These are phyloP conservation scores for Leccinum fibrillosum DNA, from an alignment of 768 basidiomycete species.

Conservation along the genomic window DNA sequence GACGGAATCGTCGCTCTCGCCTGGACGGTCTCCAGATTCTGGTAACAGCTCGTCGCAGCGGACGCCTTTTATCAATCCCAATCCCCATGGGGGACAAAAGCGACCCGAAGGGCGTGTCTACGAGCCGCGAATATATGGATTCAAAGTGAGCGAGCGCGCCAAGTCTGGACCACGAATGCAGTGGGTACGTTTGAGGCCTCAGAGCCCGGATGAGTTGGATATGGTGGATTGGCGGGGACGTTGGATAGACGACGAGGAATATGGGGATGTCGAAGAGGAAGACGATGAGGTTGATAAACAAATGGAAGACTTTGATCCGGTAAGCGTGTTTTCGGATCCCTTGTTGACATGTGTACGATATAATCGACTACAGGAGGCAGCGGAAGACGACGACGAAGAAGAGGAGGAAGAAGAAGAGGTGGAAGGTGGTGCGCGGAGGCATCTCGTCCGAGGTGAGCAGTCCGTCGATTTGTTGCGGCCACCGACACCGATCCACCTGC, in stretches of 20 bases:
- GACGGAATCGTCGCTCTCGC: slow-evolving; percentile 48
- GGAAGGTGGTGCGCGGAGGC: slow-evolving; percentile 25
- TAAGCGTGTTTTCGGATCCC: slow-evolving; percentile 33
- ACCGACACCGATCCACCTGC: slow-evolving; percentile 39
- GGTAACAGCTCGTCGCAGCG: slow-evolving; percentile 46
- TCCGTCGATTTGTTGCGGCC: slow-evolving; percentile 35
- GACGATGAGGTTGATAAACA: slow-evolving; percentile 58
- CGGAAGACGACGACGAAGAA: slow-evolving; percentile 58
- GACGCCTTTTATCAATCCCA: slow-evolving; percentile 78
- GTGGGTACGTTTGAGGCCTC: slow-evolving; percentile 89
- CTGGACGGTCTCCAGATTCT: slow-evolving; percentile 53
- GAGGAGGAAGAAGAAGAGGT: slow-evolving; percentile 43
- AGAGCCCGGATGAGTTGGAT: slow-evolving; percentile 75
- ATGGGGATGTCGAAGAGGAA: slow-evolving; percentile 61
- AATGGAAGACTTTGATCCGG: slow-evolving; percentile 87
- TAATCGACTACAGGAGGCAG: slow-evolving; percentile 42
- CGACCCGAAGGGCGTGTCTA: slow-evolving; percentile 85
- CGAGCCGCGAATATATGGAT: slow-evolving; percentile 91
- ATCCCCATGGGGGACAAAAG: slow-evolving; percentile 87
- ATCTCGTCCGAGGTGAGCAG: slow-evolving; percentile 35
- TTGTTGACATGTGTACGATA: not conserved
- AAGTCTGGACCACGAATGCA: slow-evolving; percentile 96
- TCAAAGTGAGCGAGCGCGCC: slow-evolving; percentile 94
- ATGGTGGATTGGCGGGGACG: slow-evolving; percentile 87
- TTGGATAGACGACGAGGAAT: slow-evolving; percentile 79